Conservation (phyloP, 768 basidiomycete species). For the Calocybe cyanea region DNA sequence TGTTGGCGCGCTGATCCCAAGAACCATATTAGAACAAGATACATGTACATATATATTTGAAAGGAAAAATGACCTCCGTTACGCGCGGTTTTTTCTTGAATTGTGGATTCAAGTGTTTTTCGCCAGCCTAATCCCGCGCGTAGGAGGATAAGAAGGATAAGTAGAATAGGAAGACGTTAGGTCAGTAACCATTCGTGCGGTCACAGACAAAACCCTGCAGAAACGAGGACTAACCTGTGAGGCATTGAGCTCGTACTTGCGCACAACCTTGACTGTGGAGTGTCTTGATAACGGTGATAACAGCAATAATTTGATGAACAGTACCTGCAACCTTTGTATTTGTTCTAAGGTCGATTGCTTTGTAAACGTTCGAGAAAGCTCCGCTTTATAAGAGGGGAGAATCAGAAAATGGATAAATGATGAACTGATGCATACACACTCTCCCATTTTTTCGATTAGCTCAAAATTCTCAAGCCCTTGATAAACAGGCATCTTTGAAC, state of each 20-base stretch:
- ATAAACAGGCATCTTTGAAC: constrained; percentile 79
- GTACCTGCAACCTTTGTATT: constrained; percentile 81
- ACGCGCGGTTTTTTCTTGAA: constrained; percentile 98
- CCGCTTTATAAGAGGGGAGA: constrained; percentile 47
- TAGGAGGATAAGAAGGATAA: constrained; percentile 21
- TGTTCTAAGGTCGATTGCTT: constrained; percentile 72
- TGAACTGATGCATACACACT: constrained; percentile 51
- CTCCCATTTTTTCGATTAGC: constrained; percentile 86
- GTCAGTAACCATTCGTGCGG: constrained; percentile 16
- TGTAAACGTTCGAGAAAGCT: constrained; percentile 99
- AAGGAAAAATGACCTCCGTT: constrained; percentile 72
- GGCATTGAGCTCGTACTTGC: constrained; percentile 87
- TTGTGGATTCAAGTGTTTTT: constrained; percentile 89
- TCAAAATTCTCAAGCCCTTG: constrained; percentile 79
- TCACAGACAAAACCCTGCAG: constrained; percentile 20
- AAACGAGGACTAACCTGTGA: constrained; percentile 64
- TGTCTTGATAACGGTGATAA: constrained; percentile 14
- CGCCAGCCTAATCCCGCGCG: constrained; percentile 66
- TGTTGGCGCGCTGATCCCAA: constrained; percentile 96
- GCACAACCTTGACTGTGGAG: constrained; percentile 82
- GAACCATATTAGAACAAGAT: constrained; percentile 23
- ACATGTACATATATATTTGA: constrained; percentile 12
- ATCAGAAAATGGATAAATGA: constrained; percentile 11
- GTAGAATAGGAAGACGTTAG: constrained; percentile 21
- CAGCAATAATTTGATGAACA: constrained; percentile 4